These are phyloP conservation scores for Musa acuminata DNA, from an alignment of 176 grass and related monocot species.

Conservation along the genomic window DNA sequence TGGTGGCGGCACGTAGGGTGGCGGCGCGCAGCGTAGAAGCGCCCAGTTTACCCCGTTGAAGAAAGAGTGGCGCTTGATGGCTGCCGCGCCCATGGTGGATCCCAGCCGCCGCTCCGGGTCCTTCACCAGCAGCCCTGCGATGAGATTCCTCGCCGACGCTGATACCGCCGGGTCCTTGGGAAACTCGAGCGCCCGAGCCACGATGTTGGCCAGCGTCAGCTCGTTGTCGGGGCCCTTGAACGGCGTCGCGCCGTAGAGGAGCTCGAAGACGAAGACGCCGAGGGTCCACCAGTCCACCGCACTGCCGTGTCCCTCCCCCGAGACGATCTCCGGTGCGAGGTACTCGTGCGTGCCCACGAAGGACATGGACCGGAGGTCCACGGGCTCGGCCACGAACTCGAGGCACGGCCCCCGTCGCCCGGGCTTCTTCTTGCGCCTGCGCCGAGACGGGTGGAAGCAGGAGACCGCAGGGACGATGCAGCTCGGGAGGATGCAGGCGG, in stretches of 20 bases:
- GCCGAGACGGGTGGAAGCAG: conserved; percentile 44
- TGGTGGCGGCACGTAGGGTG: conserved; percentile 52
- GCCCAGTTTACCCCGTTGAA: conserved; percentile 86
- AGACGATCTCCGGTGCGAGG: conserved; percentile 87
- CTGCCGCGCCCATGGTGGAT: conserved; percentile 58
- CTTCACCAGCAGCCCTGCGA: conserved; percentile 60
- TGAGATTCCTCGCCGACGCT: conserved; percentile 42
- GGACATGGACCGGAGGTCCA: conserved; percentile 80
- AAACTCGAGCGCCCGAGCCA: conserved; percentile 87
- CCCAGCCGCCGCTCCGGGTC: conserved; percentile 59
- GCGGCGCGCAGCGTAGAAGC: conserved; percentile 54
- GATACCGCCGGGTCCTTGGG: conserved; percentile 63
- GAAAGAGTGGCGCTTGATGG: conserved; percentile 75
- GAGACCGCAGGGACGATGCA: conserved; percentile 76
- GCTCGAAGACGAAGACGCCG: conserved; percentile 78
- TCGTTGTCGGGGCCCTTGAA: conserved; percentile 87
- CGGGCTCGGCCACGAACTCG: conserved; percentile 72
- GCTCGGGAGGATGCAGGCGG: conserved; percentile 65
- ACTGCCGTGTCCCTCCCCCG: conserved; percentile 88
- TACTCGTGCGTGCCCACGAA: conserved; percentile 99
- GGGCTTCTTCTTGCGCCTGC: conserved; percentile 26
- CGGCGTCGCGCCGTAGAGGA: conserved; percentile 80
- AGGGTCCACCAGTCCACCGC: conserved; percentile 97
- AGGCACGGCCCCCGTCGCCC: conserved; percentile 11
- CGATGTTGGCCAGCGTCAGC: conserved; percentile 82